Base-by-base conservation (phyloP, 441 rosid genomes). In the Croton laevigatus region DNA sequence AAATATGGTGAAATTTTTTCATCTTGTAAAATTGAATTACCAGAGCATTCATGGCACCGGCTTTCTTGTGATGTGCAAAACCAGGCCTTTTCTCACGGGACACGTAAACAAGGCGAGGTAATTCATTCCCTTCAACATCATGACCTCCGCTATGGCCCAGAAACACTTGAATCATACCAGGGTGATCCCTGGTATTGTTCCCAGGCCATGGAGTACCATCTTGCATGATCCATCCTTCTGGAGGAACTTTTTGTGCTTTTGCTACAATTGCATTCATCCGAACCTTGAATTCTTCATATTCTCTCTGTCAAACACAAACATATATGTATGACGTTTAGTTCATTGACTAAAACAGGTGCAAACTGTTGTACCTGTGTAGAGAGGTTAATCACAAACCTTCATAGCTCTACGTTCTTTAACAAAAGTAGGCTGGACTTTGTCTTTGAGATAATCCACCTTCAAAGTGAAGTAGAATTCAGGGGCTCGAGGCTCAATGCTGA, bases 141-240 rank as follows among this genome's bases (percentile, higher is more conserved):
- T 69, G 90, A 23, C 95, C 96, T 70, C 98, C 97, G 22, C 81
- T 87, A 68, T 84, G 90, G 61, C 98, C 95, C 42, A 94, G 91
- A 76, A 88, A 94, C 59, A 88, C 95, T 75, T 94, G 98, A 82
- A 92, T 94, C 98, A 94, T 92, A 40, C 98, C 97, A 6, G 98
- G 98, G 16, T 90, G 97, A 80, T 94, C 97, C 76, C 78, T 90
- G 14, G 97, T 92, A 73, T 94, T 94, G 87, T 94, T 94, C 74
- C 97, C 98, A 23, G 97, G 98, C 98, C 97, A 94, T 66, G 95
- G 97, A 12, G 97, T 92, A 54, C 97, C 98, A 81, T 94, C 98
- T 76, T 84, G 97, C 97, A 94, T 94, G 80, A 87, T 91, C 95
- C 97, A 94, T 19, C 97, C 98, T 70, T 88, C 96, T 57, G 81